These are phyloP conservation scores for Pezicula rhizophila DNA, from an alignment of 2,329 filamentous ascomycete genomes.

Conservation along the genomic window DNA sequence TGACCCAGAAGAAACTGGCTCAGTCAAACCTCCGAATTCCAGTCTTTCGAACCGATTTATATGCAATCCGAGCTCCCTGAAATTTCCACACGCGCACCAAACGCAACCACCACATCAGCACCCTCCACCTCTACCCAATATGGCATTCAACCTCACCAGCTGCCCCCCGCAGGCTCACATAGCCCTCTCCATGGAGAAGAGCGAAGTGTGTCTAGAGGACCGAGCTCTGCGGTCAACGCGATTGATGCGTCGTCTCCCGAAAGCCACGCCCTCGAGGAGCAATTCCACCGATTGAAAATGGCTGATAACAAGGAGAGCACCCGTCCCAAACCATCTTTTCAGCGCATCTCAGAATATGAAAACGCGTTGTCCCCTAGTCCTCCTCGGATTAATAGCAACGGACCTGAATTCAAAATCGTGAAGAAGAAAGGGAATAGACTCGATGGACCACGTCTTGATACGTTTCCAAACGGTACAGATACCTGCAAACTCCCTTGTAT, in stretches of 20 bases:
- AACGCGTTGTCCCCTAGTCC: slow-evolving; percentile 46
- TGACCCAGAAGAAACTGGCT: slow-evolving; percentile 28
- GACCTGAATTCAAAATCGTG: slow-evolving; percentile 49
- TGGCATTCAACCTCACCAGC: slow-evolving; percentile 46
- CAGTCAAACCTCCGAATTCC: slow-evolving; percentile 22
- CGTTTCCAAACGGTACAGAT: slow-evolving; percentile 75
- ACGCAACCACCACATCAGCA: slow-evolving; percentile 30
- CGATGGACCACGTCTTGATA: slow-evolving; percentile 26
- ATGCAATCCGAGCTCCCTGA: slow-evolving; percentile 56
- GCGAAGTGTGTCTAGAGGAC: slow-evolving; percentile 5
- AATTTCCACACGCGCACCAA: slow-evolving; percentile 37
- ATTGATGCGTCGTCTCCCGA: slow-evolving; percentile 29
- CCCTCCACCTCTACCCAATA: slow-evolving; percentile 41
- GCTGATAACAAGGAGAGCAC: slow-evolving; percentile 20
- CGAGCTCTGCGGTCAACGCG: slow-evolving; percentile 27
- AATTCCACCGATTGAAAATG: slow-evolving; percentile 47
- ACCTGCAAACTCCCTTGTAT: slow-evolving; percentile 4
- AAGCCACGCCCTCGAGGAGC: slow-evolving; percentile 40
- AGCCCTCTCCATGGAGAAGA: slow-evolving; percentile 20
- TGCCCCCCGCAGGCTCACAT: slow-evolving; percentile 31
- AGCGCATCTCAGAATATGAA: slow-evolving; percentile 56
- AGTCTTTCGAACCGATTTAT: slow-evolving; percentile 41
- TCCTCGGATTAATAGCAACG: slow-evolving; percentile 34
- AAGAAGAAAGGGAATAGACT: slow-evolving; percentile 33
- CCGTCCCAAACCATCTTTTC: slow-evolving; percentile 24